phyloP scores from a whole-genome alignment of 495 filamentous ascomycete genomes.

The Oidiodendron maius region DNA sequence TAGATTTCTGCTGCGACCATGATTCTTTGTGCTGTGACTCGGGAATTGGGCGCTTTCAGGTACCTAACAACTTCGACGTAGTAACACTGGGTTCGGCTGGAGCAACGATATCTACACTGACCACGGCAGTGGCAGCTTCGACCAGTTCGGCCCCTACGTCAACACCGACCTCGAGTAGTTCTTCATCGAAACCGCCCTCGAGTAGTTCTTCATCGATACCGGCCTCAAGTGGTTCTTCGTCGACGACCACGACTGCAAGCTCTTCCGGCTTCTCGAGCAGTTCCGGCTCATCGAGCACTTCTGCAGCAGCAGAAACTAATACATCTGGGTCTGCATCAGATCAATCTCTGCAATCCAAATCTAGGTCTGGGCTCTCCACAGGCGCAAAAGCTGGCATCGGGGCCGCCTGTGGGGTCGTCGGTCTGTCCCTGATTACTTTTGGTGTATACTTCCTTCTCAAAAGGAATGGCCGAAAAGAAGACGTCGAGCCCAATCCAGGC shows the following conservation, averaged over 20 bases:
- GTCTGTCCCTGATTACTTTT: background rate
- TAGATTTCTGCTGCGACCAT: background rate
- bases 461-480: too few species aligned
- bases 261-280: background rate
- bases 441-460: background rate
- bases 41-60: background rate
- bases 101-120: background rate
- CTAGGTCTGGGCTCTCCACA: background rate
- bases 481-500: too few species aligned
- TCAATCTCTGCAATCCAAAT: background rate
- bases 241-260: background rate
- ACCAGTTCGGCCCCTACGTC: too few species aligned
- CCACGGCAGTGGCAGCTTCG: too few species aligned
- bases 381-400: background rate
- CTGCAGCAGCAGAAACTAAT: background rate
- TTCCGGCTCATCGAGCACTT: background rate
- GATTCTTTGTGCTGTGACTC: background rate
- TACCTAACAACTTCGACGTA: background rate
- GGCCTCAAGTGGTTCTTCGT: background rate
- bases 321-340: background rate
- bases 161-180: background rate
- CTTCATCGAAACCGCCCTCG: background rate
- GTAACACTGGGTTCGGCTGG: background rate
- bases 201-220: background rate
- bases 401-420: background rate